phyloP scores from a whole-genome alignment of 257 asterid species.

The Solanum piurae region DNA sequence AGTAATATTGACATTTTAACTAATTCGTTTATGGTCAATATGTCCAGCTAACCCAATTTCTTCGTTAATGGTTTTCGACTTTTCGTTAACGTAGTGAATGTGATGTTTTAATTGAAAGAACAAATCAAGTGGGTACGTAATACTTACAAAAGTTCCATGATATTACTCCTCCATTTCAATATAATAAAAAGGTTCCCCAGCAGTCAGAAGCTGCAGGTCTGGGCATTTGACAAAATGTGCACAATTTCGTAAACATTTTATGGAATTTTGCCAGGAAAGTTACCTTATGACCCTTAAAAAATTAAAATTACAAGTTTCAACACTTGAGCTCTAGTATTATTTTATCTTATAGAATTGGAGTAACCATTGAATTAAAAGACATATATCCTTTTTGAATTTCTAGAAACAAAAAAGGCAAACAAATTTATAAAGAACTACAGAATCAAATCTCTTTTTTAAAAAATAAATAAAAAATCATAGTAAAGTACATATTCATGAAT shows the following conservation, averaged over 20 bases:
- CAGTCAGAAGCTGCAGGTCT: neutral
- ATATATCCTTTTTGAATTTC: neutral
- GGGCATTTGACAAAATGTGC: neutral
- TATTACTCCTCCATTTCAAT: neutral
- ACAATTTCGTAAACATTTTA: neutral
- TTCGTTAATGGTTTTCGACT: neutral
- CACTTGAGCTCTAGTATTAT: neutral
- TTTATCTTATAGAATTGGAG: no score
- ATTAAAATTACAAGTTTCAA: neutral
- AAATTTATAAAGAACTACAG: neutral
- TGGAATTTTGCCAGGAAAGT: neutral
- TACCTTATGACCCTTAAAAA: neutral
- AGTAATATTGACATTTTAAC: neutral
- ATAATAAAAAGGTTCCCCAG: neutral
- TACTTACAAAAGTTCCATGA: neutral
- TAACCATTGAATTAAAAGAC: neutral
- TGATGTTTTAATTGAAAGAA: neutral
- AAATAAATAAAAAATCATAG: neutral
- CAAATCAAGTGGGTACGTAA: neutral
- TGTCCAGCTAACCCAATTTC: neutral
- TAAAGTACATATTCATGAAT: neutral
- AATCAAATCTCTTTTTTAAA: neutral
- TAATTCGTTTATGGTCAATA: neutral
- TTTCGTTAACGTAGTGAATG: neutral
- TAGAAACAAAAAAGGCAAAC: neutral